Conservation (phyloP, 805 yeast species). For the Tetrapisispora arboricola region DNA sequence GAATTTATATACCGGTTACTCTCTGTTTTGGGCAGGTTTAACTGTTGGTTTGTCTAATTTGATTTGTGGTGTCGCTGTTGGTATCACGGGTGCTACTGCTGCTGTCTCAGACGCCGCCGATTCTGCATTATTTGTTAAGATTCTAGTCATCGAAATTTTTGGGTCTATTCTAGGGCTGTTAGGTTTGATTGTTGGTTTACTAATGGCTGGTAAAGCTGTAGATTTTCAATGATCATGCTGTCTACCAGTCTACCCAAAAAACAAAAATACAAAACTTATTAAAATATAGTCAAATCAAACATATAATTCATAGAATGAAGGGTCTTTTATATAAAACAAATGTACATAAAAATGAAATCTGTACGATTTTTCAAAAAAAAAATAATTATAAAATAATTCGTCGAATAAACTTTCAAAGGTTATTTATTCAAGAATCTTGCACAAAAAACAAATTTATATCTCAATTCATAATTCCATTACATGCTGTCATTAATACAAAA, state of each 20-base stretch:
- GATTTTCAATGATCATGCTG: constrained; percentile 67
- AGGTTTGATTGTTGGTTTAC: constrained; percentile 91
- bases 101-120: constrained; percentile 98
- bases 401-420: too few relatives aligned
- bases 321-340: neutral
- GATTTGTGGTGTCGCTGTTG: constrained; percentile 95
- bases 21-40: constrained; percentile 95
- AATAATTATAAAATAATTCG: too few relatives aligned
- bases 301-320: neutral
- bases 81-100: constrained; percentile 97
- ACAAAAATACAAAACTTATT: neutral
- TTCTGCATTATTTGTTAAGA: constrained; percentile 87
- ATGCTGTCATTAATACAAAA: too few relatives aligned
- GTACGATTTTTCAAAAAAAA: too few relatives aligned
- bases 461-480: too few relatives aligned
- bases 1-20: constrained; percentile 87
- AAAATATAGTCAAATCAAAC: neutral
- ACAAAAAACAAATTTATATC: too few relatives aligned
- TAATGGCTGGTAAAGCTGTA: constrained; percentile 92
- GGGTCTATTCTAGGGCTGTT: constrained; percentile 93
- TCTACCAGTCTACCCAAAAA: too few relatives aligned
- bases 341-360: neutral
- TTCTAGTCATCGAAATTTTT: constrained; percentile 92
- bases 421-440: too few relatives aligned
- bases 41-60: constrained; percentile 91